Percentiles rank a stretch among this genome's conserved stretches.
Evolutionary conservation across 164 flowering plant species (phyloP).

Genomic region (Chimonanthus salicifolius): DNA sequence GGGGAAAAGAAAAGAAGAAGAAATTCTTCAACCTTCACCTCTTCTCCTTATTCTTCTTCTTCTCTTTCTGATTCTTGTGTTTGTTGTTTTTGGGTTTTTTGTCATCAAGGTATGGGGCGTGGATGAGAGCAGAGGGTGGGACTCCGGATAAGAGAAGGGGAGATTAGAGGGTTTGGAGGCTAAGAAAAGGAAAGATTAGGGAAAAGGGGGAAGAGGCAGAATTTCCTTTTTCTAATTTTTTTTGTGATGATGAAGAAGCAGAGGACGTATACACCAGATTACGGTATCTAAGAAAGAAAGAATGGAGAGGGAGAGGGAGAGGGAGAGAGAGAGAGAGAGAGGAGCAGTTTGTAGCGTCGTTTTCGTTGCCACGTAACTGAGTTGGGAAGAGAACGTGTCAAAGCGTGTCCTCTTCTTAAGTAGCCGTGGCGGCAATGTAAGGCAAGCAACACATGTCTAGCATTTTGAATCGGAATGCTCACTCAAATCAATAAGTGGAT

Average conservation of each 20-base stretch:
- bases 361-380: not conserved
- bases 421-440: too few species aligned
- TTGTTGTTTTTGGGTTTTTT: slow-evolving; percentile 17
- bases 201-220: not conserved
- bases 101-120: slow-evolving; percentile 21
- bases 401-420: too few species aligned
- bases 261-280: not conserved
- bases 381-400: too few species aligned
- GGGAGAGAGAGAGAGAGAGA: not conserved
- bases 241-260: not conserved
- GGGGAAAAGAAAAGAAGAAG: too few species aligned
- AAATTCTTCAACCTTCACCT: not conserved
- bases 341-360: not conserved
- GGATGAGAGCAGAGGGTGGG: not conserved
- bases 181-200: not conserved
- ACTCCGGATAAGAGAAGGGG: not conserved
- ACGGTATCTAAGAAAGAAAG: not conserved
- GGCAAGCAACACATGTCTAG: too few species aligned
- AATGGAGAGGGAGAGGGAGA: not conserved
- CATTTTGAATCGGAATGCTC: too few species aligned
- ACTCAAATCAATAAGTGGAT: too few species aligned
- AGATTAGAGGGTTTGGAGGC: not conserved
- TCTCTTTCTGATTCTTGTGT: slow-evolving; percentile 10
- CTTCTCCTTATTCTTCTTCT: slow-evolving; percentile 23
- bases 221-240: not conserved